phyloP scores from a whole-genome alignment of 208 protist species.

The Entamoeba histolytica region DNA sequence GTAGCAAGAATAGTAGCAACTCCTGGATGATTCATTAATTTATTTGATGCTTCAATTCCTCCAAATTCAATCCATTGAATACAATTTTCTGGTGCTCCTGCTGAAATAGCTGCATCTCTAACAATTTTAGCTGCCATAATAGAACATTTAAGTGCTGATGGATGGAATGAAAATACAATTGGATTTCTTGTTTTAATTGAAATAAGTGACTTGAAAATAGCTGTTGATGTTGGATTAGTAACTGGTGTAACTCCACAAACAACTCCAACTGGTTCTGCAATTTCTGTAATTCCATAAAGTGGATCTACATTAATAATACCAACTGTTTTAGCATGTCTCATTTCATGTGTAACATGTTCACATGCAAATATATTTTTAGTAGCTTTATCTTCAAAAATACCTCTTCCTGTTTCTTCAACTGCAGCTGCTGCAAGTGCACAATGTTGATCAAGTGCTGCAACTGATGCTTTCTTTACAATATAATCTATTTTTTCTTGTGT shows the following conservation, averaged over 20 bases:
- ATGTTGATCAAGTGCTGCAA: not conserved
- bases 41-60: not conserved
- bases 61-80: slow-evolving; percentile 17
- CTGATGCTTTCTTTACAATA: not conserved
- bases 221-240: slow-evolving; percentile 32
- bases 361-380: slow-evolving; percentile 3
- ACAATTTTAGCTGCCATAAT: slow-evolving; percentile 10
- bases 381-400: slow-evolving; percentile 34
- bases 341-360: not conserved
- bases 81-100: slow-evolving; percentile 10
- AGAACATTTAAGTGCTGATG: not conserved
- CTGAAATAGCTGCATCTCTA: slow-evolving; percentile 7
- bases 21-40: slow-evolving; percentile 14
- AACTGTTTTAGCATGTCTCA: slow-evolving; percentile 16
- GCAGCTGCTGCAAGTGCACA: slow-evolving; percentile 9
- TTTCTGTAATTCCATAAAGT: not conserved
- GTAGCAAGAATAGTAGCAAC: slow-evolving; percentile 19
- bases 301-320: slow-evolving; percentile 20
- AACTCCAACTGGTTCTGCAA: slow-evolving; percentile 29
- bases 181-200: slow-evolving; percentile 27
- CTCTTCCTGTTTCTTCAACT: slow-evolving; percentile 22
- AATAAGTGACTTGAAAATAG: slow-evolving; percentile 30
- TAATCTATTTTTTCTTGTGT: not conserved
- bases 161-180: slow-evolving; percentile 24
- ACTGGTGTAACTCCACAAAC: slow-evolving; percentile 16